Evolutionary conservation across 768 basidiomycete species (phyloP).

Genomic region (Kwoniella shandongensis): DNA sequence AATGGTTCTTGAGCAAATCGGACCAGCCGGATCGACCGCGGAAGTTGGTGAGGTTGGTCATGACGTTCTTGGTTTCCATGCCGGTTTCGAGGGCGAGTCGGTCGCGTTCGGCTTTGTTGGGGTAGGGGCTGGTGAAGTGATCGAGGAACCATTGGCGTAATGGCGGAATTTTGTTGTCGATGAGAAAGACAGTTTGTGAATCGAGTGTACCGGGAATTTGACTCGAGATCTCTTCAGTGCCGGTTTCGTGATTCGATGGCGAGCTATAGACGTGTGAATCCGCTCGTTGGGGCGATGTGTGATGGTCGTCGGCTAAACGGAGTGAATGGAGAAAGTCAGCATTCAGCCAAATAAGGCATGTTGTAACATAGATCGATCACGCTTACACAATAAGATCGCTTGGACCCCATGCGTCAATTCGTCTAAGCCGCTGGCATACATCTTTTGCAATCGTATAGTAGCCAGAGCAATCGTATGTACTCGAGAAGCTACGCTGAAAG

Average conservation of each 20-base stretch:
- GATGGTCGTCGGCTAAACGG: too few species aligned
- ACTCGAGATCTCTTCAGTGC: not conserved
- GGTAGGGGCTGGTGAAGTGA: conserved; percentile 38
- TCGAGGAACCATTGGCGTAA: conserved; percentile 43
- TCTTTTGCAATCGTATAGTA: too few species aligned
- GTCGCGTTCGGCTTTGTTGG: conserved; percentile 27
- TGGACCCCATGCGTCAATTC: too few species aligned
- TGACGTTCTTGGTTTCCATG: conserved; percentile 31
- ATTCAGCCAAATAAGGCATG: too few species aligned
- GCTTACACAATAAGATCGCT: too few species aligned
- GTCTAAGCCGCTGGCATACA: too few species aligned
- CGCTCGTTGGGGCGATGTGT: conserved; percentile 1
- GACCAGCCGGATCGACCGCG: conserved; percentile 43
- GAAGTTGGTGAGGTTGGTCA: conserved; percentile 44
- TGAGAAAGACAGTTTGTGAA: too few species aligned
- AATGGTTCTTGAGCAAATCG: conserved; percentile 29
- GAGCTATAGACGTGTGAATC: not conserved
- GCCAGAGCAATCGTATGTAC: too few species aligned
- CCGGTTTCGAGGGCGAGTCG: conserved; percentile 21
- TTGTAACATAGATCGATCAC: too few species aligned
- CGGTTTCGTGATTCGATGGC: not conserved
- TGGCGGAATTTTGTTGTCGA: conserved; percentile 17
- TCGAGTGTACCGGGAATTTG: conserved; percentile 2
- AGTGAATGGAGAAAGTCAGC: too few species aligned
- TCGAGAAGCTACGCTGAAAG: not conserved